phyloP scores from a whole-genome alignment of 1,284 basidiomycete genomes.

The Xerocomus minutiporus region DNA sequence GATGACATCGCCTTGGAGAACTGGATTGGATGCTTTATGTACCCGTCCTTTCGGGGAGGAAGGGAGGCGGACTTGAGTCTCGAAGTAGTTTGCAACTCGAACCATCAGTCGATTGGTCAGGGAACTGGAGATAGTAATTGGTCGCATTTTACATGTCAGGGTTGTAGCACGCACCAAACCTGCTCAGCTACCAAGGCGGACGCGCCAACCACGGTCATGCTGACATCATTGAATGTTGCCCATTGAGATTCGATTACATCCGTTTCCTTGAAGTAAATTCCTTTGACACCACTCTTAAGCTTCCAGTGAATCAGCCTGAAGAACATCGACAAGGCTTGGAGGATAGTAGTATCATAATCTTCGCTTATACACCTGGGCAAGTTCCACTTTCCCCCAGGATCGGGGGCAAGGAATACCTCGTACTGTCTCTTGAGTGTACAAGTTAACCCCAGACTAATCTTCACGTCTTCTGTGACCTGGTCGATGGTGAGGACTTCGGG shows the following conservation, averaged over 20 bases:
- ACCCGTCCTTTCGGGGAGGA: constrained; percentile 20
- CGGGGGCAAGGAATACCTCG: constrained; percentile 81
- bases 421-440: constrained; percentile 95
- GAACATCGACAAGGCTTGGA: constrained; percentile 87
- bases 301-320: constrained; percentile 96
- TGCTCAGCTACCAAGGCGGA: constrained; percentile 92
- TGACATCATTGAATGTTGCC: constrained; percentile 93
- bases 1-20: constrained; percentile 29
- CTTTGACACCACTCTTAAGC: constrained; percentile 87
- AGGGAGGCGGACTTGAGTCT: constrained; percentile 86
- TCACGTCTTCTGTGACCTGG: constrained; percentile 92
- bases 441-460: constrained; percentile 88
- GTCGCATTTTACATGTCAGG: constrained; percentile 1
- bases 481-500: constrained; percentile 90
- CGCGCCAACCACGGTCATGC: constrained; percentile 84
- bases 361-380: constrained; percentile 83
- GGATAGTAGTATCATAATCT: constrained; percentile 86
- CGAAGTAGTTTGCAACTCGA: constrained; percentile 90
- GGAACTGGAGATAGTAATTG: constrained; percentile 45
- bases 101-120: constrained; percentile 88
- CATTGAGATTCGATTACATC: constrained; percentile 96
- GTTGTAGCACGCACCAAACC: constrained; percentile 62
- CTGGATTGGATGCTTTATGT: constrained; percentile 21
- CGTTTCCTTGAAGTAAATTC: constrained; percentile 96
- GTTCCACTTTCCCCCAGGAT: constrained; percentile 85